phyloP scores from a whole-genome alignment of 148 eudicot species.

The Salicornia ramosissima region DNA sequence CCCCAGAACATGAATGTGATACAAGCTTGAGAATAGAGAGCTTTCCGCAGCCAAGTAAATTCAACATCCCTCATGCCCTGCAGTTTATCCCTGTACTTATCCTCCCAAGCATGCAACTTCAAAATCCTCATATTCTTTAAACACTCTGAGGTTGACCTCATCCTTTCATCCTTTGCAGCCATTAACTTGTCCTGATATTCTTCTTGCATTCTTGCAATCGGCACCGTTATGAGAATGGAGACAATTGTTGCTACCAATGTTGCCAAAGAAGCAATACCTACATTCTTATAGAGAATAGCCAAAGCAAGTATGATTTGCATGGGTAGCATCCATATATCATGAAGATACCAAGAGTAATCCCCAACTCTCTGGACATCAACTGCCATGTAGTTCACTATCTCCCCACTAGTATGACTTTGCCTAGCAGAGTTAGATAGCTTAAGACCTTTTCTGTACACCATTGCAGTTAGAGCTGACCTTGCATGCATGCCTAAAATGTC shows the following conservation, averaged over 20 bases:
- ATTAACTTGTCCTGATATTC: slow-evolving; percentile 82
- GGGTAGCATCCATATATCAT: slow-evolving; percentile 91
- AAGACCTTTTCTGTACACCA: slow-evolving; percentile 82
- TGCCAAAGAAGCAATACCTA: slow-evolving; percentile 84
- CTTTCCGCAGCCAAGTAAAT: slow-evolving; percentile 75
- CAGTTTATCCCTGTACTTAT: slow-evolving; percentile 54
- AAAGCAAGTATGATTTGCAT: slow-evolving; percentile 81
- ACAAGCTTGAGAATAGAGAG: slow-evolving; percentile 78
- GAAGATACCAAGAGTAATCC: slow-evolving; percentile 80
- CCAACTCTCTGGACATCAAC: slow-evolving; percentile 95
- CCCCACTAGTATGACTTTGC: slow-evolving; percentile 86
- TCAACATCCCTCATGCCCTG: slow-evolving; percentile 78
- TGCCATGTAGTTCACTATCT: slow-evolving; percentile 92
- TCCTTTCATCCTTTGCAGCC: slow-evolving; percentile 84
- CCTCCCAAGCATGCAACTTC: slow-evolving; percentile 97
- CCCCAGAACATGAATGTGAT: slow-evolving; percentile 86
- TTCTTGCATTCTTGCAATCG: slow-evolving; percentile 75
- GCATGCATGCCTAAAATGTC: slow-evolving; percentile 85
- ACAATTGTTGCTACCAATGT: slow-evolving; percentile 72
- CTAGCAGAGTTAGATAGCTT: slow-evolving; percentile 68
- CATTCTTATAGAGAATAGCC: slow-evolving; percentile 75
- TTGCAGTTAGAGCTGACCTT: slow-evolving; percentile 84
- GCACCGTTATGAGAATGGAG: slow-evolving; percentile 64
- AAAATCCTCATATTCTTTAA: slow-evolving; percentile 86
- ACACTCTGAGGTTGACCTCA: slow-evolving; percentile 88